Evolutionary conservation across 192 early-diverging fungal genomes (phyloP).

Genomic region (Coemansia furcata): DNA sequence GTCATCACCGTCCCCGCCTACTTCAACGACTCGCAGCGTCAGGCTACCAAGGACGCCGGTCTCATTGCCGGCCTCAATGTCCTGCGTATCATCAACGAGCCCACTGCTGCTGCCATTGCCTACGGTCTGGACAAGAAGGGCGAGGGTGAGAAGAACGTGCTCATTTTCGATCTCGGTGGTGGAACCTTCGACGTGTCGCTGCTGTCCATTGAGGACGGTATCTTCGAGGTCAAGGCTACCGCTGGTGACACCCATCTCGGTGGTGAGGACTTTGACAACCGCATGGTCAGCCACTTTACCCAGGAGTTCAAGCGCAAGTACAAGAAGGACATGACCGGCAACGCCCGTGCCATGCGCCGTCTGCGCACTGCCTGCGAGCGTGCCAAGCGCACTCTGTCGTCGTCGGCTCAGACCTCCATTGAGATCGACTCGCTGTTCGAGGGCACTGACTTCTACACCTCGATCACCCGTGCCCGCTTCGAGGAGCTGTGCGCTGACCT

Average conservation of each 20-base stretch:
- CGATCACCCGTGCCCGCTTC: slow-evolving; percentile 97
- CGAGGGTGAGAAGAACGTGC: slow-evolving; percentile 84
- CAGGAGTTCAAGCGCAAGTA: slow-evolving; percentile 98
- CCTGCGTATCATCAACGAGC: slow-evolving; percentile 99
- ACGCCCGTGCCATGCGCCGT: slow-evolving; percentile 93
- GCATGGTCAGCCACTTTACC: slow-evolving; percentile 91
- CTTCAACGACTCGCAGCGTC: slow-evolving; percentile 99
- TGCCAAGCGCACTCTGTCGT: slow-evolving; percentile 95
- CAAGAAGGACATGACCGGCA: slow-evolving; percentile 83
- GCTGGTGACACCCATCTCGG: slow-evolving; percentile 99
- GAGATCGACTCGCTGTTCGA: slow-evolving; percentile 97
- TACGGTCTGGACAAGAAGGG: slow-evolving; percentile 98
- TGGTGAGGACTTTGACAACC: slow-evolving; percentile 99
- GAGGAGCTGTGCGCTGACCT: slow-evolving; percentile 98
- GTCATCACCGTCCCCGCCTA: slow-evolving; percentile 98
- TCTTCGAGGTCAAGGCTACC: slow-evolving; percentile 98
- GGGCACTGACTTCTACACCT: slow-evolving; percentile 97
- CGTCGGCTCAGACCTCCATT: slow-evolving; percentile 89
- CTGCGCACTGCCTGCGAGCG: slow-evolving; percentile 96
- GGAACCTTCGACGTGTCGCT: slow-evolving; percentile 99
- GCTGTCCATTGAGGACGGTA: slow-evolving; percentile 94
- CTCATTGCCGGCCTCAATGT: slow-evolving; percentile 95
- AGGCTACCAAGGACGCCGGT: slow-evolving; percentile 99
- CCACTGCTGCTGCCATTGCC: slow-evolving; percentile 98
- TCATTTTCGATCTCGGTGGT: slow-evolving; percentile 97